Percentiles rank a stretch among this genome's conserved stretches.
Evolutionary conservation across 2,329 filamentous ascomycete species (phyloP).

Genomic region (Pseudogymnoascus sp.): DNA sequence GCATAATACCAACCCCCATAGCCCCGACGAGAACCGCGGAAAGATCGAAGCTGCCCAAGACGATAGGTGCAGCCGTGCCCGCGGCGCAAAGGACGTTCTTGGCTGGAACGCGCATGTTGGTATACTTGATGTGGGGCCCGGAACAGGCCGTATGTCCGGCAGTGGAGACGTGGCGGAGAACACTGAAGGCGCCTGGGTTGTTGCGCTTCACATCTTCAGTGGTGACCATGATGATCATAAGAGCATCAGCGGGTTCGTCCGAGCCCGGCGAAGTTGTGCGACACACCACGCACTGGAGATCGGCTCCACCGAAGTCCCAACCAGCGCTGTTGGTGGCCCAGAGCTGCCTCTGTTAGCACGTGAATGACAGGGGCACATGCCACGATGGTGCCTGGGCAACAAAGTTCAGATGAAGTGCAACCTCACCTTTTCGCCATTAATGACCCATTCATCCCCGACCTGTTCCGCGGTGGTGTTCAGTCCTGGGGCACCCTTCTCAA

Average conservation of each 20-base stretch:
- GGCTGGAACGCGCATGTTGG: slow-evolving; percentile 39
- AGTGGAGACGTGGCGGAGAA: slow-evolving; percentile 39
- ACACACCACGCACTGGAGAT: slow-evolving; percentile 46
- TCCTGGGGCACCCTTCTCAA: slow-evolving; percentile 42
- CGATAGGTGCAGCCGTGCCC: slow-evolving; percentile 36
- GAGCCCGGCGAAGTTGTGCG: slow-evolving; percentile 29
- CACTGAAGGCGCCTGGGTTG: slow-evolving; percentile 34
- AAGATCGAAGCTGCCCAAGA: slow-evolving; percentile 37
- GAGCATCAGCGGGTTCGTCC: slow-evolving; percentile 28
- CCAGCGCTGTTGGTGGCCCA: slow-evolving; percentile 49
- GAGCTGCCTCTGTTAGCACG: slow-evolving; percentile 27
- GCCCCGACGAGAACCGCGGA: slow-evolving; percentile 44
- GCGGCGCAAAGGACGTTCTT: slow-evolving; percentile 40
- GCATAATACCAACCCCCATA: slow-evolving; percentile 47
- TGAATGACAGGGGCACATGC: background rate
- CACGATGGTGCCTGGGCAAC: background rate
- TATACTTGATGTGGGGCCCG: slow-evolving; percentile 42
- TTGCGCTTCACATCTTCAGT: slow-evolving; percentile 40
- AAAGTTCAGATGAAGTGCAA: background rate
- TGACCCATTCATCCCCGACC: slow-evolving; percentile 44
- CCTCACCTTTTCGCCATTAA: slow-evolving; percentile 46
- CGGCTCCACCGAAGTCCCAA: slow-evolving; percentile 46
- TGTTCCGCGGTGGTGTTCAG: slow-evolving; percentile 41
- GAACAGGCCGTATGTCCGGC: slow-evolving; percentile 42
- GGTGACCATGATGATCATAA: slow-evolving; percentile 46